A percentile compares a stretch with the other conserved stretches of the same genome.
phyloP scores from a whole-genome alignment of 192 early-diverging fungal species.

The Backusella tarrabulga region DNA sequence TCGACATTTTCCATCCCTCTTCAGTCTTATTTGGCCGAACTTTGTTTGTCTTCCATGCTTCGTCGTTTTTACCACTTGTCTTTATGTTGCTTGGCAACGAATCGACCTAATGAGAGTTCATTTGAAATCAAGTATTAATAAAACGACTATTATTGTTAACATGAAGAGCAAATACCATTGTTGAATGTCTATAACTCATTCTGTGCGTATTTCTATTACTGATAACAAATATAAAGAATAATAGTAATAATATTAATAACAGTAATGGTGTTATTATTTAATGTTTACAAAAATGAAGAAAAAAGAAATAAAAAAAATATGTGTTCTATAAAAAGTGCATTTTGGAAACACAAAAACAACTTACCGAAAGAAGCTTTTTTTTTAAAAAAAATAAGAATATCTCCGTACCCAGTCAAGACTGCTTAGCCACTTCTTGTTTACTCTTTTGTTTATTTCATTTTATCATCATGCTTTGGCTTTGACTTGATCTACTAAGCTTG shows the following conservation, averaged over 20 bases:
- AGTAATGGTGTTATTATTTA: background rate
- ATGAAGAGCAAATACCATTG: background rate
- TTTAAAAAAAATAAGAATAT: background rate
- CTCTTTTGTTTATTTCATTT: background rate
- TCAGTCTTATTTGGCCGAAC: background rate
- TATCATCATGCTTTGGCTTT: background rate
- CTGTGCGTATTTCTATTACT: background rate
- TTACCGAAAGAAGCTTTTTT: slow-evolving; percentile 6
- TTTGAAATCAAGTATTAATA: background rate
- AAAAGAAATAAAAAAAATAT: background rate
- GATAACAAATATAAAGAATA: background rate
- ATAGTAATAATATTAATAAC: background rate
- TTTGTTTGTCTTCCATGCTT: slow-evolving; percentile 12
- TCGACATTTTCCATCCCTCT: slow-evolving; percentile 13
- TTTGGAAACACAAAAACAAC: slow-evolving; percentile 5
- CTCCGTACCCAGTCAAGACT: background rate
- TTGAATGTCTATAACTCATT: background rate
- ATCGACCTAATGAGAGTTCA: background rate
- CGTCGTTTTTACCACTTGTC: background rate
- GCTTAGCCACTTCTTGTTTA: background rate
- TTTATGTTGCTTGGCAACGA: background rate
- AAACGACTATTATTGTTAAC: background rate
- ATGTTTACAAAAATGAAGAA: background rate
- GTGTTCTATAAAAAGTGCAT: background rate
- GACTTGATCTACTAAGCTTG: background rate